phyloP scores from a whole-genome alignment of 2,329 filamentous ascomycete genomes.

The Colletotrichum endophyticum region DNA sequence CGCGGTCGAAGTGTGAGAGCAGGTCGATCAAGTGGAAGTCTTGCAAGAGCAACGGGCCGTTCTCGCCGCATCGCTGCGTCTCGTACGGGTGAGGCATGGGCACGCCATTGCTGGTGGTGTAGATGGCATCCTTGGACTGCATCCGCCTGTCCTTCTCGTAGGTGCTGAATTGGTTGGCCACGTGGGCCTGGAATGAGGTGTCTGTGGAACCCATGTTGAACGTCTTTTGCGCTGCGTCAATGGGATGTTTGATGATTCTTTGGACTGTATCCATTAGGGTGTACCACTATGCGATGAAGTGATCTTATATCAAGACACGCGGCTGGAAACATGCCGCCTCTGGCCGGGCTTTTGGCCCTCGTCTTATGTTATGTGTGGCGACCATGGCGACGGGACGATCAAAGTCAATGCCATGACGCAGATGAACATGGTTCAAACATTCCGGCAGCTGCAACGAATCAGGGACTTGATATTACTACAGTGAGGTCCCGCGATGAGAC shows the following conservation, averaged over 20 bases:
- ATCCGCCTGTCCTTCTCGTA: slow-evolving; percentile 45
- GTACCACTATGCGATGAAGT: not conserved
- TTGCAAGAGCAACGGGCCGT: slow-evolving; percentile 61
- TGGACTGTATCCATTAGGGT: not conserved
- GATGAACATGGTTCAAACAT: not conserved
- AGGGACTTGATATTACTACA: not conserved
- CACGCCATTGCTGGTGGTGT: slow-evolving; percentile 61
- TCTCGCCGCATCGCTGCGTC: slow-evolving; percentile 59
- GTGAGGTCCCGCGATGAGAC: not conserved
- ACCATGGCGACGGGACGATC: not conserved
- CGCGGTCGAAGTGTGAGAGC: slow-evolving; percentile 64
- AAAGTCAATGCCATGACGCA: not conserved
- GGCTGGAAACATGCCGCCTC: not conserved
- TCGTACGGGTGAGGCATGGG: slow-evolving; percentile 65
- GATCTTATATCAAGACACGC: not conserved
- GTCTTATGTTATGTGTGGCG: not conserved
- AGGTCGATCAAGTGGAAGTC: slow-evolving; percentile 68
- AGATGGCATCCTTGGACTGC: slow-evolving; percentile 46
- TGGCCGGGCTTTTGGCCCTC: not conserved
- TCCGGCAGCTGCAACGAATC: not conserved
- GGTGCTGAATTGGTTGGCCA: slow-evolving; percentile 37
- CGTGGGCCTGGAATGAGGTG: slow-evolving; percentile 40
- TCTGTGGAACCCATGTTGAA: slow-evolving; percentile 27
- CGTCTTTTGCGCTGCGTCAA: not conserved
- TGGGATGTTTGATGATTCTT: not conserved